Evolutionary conservation across 179 eudicot genomes (phyloP).

Genomic region (Corrigiola litoralis): DNA sequence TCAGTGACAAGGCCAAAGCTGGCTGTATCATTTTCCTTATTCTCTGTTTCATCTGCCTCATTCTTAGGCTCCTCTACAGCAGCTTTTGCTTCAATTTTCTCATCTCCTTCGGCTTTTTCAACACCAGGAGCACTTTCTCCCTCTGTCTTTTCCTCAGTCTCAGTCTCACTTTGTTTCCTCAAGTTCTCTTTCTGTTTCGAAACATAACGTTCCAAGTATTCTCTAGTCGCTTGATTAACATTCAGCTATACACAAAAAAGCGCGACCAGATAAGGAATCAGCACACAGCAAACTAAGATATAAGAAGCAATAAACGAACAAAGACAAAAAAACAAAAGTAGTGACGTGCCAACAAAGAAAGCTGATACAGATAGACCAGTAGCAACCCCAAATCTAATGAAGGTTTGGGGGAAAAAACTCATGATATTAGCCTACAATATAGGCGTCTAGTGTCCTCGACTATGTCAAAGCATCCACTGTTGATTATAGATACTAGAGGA

Average conservation of each 20-base stretch:
- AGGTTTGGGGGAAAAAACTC: neutral
- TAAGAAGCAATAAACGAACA: neutral
- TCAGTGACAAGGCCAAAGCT: conserved; percentile 79
- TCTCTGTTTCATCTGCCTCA: conserved; percentile 43
- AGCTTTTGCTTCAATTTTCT: conserved; percentile 44
- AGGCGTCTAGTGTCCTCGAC: too few species aligned
- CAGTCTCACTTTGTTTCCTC: conserved; percentile 42
- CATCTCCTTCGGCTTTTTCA: conserved; percentile 45
- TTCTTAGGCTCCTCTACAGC: conserved; percentile 52
- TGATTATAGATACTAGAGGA: too few species aligned
- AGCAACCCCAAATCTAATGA: neutral
- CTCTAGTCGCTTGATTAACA: conserved; percentile 67
- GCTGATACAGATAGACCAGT: neutral
- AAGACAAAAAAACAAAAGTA: neutral
- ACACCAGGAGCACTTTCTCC: conserved; percentile 40
- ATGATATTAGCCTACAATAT: too few species aligned
- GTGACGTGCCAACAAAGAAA: neutral
- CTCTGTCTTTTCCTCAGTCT: conserved; percentile 50
- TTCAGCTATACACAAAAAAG: conserved; percentile 46
- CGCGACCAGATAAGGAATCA: conserved; percentile 5
- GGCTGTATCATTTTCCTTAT: conserved; percentile 51
- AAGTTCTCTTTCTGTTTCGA: conserved; percentile 59
- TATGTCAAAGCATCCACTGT: too few species aligned
- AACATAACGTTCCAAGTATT: conserved; percentile 66
- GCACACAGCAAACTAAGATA: neutral